Percentiles rank a stretch among this genome's conserved stretches.
These are phyloP conservation scores for Pueraria montana DNA, from an alignment of 306 rosid genomes.

Conservation along the genomic window DNA sequence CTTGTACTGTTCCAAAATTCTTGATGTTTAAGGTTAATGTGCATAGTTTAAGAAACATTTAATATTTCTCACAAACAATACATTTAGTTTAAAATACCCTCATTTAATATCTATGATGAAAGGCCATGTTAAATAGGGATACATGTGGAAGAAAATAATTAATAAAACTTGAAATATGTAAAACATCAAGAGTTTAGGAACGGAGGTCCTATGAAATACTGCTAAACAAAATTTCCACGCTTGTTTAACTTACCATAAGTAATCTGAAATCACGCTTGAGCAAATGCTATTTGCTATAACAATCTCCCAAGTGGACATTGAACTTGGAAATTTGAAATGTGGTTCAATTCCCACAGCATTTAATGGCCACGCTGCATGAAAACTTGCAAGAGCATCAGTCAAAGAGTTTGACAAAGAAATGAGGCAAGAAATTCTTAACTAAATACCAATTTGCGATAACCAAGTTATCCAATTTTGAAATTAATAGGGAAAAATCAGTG, in stretches of 20 bases:
- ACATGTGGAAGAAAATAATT: no score
- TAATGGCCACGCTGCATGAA: slow-evolving; percentile 72
- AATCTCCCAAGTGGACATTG: slow-evolving; percentile 58
- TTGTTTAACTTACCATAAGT: slow-evolving; percentile 66
- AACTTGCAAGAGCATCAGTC: slow-evolving; percentile 21
- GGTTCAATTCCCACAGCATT: slow-evolving; percentile 76
- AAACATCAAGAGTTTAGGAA: no score
- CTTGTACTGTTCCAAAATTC: no score
- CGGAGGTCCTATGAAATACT: neutral
- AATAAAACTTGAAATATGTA: no score
- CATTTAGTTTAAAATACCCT: no score
- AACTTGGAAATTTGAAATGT: slow-evolving; percentile 63
- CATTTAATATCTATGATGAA: no score
- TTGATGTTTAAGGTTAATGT: no score
- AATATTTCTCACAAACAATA: no score
- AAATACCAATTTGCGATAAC: slow-evolving; percentile 6
- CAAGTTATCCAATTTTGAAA: slow-evolving; percentile 1
- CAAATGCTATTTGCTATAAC: slow-evolving; percentile 69
- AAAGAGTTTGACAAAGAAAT: slow-evolving; percentile 20
- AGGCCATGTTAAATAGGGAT: no score
- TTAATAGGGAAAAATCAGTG: slow-evolving; percentile 9
- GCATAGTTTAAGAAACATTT: no score
- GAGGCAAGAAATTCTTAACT: slow-evolving; percentile 9
- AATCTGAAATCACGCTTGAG: slow-evolving; percentile 75
- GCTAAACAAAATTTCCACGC: neutral